Conservation (phyloP, 371 early-diverging fungal species). For the Chytridiales sp. region DNA sequence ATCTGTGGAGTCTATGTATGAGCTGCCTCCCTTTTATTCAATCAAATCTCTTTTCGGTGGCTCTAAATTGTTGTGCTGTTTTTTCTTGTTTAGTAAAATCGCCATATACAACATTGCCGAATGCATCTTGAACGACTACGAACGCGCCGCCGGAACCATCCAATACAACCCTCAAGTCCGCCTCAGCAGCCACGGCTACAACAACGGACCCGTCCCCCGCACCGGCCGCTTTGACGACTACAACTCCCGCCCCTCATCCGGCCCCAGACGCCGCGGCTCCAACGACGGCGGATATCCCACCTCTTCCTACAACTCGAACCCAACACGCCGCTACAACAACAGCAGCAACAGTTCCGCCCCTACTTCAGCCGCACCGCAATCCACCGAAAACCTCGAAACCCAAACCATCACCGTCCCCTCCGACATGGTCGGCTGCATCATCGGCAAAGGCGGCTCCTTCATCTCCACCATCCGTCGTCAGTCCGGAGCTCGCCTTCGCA, state of each 20-base stretch:
- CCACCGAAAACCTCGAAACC: conserved; percentile 16
- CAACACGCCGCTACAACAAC: not conserved
- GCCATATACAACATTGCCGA: conserved; percentile 79
- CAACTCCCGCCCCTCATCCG: not conserved
- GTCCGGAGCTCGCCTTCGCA: conserved; percentile 35
- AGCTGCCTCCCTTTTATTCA: not conserved
- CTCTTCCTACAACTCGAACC: not conserved
- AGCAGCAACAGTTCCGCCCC: not conserved
- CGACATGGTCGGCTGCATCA: conserved; percentile 51
- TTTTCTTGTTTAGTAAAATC: conserved; percentile 41
- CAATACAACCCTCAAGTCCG: conserved; percentile 67
- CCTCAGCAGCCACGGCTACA: conserved; percentile 19
- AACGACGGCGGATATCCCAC: not conserved
- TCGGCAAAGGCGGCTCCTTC: conserved; percentile 48
- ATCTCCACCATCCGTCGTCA: conserved; percentile 43
- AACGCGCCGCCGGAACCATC: conserved; percentile 64
- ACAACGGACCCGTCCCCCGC: conserved; percentile 13
- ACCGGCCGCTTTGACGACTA: conserved; percentile 16
- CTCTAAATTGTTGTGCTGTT: conserved; percentile 24
- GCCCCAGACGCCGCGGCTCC: not conserved
- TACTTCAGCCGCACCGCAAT: conserved; percentile 14
- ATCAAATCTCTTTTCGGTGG: conserved; percentile 9
- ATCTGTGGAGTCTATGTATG: conserved; percentile 32
- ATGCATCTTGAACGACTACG: conserved; percentile 69
- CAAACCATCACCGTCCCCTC: conserved; percentile 40